phyloP scores from a whole-genome alignment of 345 rosid species.

The Eucalyptus albens region DNA sequence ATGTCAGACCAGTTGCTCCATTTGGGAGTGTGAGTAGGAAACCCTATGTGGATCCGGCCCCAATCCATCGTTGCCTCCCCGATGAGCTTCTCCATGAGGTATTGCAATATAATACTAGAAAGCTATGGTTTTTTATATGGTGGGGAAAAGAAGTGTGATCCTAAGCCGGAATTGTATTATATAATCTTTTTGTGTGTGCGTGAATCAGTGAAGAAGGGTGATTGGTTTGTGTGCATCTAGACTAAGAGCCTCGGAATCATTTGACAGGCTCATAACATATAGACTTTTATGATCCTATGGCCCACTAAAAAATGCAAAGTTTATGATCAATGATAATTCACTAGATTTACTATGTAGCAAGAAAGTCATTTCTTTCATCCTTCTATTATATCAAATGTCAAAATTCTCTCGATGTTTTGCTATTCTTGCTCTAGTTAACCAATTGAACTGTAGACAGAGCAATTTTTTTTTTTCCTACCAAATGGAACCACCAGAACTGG shows the following conservation, averaged over 20 bases:
- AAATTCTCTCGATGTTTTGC: background rate
- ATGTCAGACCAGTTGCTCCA: slow-evolving; percentile 82
- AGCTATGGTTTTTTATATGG: background rate
- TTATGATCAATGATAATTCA: background rate
- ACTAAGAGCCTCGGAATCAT: background rate
- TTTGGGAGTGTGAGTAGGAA: slow-evolving; percentile 62
- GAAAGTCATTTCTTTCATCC: background rate
- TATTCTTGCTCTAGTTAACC: background rate
- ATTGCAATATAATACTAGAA: background rate
- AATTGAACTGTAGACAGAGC: background rate
- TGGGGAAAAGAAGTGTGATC: background rate
- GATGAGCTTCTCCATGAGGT: slow-evolving; percentile 96
- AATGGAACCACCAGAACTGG: background rate
- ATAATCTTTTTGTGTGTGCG: background rate
- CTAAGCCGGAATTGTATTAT: background rate
- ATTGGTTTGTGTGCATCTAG: background rate
- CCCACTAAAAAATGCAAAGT: background rate
- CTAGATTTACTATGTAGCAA: background rate
- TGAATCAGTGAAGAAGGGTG: background rate
- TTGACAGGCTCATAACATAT: background rate
- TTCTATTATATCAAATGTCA: background rate
- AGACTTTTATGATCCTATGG: background rate
- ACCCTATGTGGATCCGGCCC: slow-evolving; percentile 52
- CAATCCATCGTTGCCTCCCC: slow-evolving; percentile 71
- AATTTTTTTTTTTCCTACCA: background rate